Evolutionary conservation across 2,329 filamentous ascomycete species (phyloP).

Genomic region (Cadophora gregata): DNA sequence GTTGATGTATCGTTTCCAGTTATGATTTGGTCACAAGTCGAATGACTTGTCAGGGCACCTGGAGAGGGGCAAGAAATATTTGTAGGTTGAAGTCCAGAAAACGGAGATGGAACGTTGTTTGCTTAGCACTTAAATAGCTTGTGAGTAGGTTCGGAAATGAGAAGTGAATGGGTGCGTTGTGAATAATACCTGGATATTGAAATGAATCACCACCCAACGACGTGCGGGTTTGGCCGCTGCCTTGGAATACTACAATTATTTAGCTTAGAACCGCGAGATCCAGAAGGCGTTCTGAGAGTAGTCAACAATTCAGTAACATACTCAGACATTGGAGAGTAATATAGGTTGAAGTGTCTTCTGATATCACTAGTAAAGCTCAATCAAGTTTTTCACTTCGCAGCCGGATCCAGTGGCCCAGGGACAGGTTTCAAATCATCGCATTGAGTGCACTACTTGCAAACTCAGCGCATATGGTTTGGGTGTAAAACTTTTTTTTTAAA

Average conservation of each 20-base stretch:
- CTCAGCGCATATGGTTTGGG: conserved; percentile 12
- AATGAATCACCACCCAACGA: conserved; percentile 17
- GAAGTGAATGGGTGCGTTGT: conserved; percentile 12
- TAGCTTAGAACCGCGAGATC: no score
- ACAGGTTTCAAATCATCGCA: conserved; percentile 29
- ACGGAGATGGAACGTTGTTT: background rate
- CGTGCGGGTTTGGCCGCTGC: conserved; percentile 15
- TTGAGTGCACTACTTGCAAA: conserved; percentile 30
- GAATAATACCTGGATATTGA: background rate
- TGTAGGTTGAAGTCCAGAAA: background rate
- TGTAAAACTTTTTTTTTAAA: conserved; percentile 33
- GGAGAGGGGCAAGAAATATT: background rate
- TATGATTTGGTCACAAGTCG: background rate
- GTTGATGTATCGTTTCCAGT: background rate
- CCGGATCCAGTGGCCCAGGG: background rate
- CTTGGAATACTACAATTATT: conserved; percentile 25
- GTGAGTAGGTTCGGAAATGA: background rate
- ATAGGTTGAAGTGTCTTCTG: background rate
- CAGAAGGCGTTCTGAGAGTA: background rate
- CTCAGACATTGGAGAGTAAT: no score
- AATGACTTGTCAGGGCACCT: background rate
- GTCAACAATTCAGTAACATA: background rate
- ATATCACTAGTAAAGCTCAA: background rate
- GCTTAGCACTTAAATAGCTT: conserved; percentile 6
- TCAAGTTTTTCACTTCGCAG: conserved; percentile 9